phyloP scores from a whole-genome alignment of 2,329 filamentous ascomycete species.

The Cercospora citrullina region DNA sequence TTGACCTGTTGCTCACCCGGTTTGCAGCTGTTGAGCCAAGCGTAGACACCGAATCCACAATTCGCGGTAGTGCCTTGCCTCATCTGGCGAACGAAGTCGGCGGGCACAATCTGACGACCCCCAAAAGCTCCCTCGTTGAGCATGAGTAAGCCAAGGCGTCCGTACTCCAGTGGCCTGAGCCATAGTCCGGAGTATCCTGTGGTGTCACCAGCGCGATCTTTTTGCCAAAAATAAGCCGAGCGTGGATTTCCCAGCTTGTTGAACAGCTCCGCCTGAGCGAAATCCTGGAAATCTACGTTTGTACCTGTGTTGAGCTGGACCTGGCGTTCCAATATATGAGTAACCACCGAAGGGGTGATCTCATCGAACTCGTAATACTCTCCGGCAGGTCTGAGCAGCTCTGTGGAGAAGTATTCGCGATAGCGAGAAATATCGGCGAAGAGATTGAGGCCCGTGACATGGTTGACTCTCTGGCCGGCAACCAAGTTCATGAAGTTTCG shows the following conservation, averaged over 20 bases:
- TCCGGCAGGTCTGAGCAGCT: neutral
- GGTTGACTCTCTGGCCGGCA: neutral
- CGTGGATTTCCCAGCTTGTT: neutral
- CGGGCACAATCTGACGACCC: neutral
- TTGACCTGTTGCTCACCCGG: neutral
- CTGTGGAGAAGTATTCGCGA: neutral
- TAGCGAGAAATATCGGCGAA: neutral
- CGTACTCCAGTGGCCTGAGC: neutral
- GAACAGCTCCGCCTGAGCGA: neutral
- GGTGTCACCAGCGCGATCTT: neutral
- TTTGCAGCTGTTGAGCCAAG: neutral
- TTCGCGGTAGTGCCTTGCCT: neutral
- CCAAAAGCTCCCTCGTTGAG: neutral
- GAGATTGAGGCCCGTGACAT: neutral
- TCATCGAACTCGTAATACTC: neutral
- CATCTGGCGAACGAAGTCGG: neutral
- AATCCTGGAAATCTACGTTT: neutral
- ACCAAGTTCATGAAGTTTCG: conserved; percentile 1
- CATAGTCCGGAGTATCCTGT: conserved; percentile 1
- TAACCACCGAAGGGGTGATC: neutral
- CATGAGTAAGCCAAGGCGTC: neutral
- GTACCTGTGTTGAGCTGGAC: neutral
- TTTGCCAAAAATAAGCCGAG: neutral
- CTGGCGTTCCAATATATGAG: neutral
- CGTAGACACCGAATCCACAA: neutral